Evolutionary conservation across 2,329 filamentous ascomycete species (phyloP).

Genomic region (Microcyclosporella mali): DNA sequence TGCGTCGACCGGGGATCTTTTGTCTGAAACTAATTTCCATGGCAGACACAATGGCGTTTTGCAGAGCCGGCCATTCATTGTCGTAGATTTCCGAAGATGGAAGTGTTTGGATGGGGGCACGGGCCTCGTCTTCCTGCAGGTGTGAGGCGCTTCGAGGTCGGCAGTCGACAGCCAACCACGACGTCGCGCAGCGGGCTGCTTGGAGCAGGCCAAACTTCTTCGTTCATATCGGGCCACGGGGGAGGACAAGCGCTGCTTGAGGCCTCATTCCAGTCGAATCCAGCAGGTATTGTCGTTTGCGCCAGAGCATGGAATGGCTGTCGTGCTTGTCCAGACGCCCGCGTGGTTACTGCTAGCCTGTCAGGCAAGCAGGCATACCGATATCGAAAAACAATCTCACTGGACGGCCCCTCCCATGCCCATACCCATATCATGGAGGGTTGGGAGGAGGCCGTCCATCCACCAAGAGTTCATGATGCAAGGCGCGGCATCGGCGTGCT

Average conservation of each 20-base stretch:
- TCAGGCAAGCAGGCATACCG: no score
- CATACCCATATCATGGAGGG: no score
- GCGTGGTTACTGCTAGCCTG: no score
- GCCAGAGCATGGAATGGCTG: neutral
- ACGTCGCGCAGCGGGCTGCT: neutral
- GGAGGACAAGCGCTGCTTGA: constrained; percentile 2
- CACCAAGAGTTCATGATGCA: no score
- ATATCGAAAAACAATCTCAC: no score
- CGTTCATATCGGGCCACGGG: no score
- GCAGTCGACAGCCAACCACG: constrained; percentile 7
- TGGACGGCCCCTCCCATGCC: no score
- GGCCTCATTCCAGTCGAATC: no score
- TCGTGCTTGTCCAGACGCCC: neutral
- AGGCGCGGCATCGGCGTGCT: no score
- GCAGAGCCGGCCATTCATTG: constrained; percentile 30
- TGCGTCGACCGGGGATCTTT: constrained; percentile 23
- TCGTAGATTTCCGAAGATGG: constrained; percentile 21
- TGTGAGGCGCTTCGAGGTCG: constrained; percentile 7
- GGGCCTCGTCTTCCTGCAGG: constrained; percentile 10
- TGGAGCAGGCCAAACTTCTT: constrained; percentile 7
- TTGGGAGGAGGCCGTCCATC: no score
- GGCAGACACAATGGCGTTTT: constrained; percentile 36
- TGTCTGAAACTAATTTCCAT: constrained; percentile 30
- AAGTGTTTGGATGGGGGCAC: constrained; percentile 17
- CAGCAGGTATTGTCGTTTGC: neutral